phyloP scores from a whole-genome alignment of 164 flowering plant genomes.

The Cinnamomum chago region DNA sequence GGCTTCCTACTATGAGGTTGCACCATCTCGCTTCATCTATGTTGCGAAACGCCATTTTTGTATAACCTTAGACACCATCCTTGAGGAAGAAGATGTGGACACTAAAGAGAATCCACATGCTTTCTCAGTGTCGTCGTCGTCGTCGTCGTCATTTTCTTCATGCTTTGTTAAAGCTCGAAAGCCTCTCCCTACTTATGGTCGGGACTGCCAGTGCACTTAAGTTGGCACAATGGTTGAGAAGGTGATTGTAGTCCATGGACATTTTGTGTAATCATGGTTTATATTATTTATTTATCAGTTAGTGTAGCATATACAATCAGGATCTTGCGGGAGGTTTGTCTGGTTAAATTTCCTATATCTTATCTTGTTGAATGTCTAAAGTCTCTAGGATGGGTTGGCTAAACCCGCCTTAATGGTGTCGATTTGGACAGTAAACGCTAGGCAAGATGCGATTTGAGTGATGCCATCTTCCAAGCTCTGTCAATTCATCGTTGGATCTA shows the following conservation, averaged over 20 bases:
- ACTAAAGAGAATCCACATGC: background rate
- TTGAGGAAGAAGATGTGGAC: background rate
- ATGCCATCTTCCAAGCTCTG: no score
- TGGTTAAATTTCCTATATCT: background rate
- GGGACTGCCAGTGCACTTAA: background rate
- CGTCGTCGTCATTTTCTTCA: background rate
- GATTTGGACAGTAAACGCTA: no score
- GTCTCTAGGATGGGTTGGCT: no score
- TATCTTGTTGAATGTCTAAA: no score
- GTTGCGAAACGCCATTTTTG: background rate
- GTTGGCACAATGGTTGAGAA: background rate
- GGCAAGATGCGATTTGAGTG: no score
- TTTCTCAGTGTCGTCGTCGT: background rate
- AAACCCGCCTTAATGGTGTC: no score
- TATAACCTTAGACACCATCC: background rate
- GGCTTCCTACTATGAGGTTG: slow-evolving; percentile 1
- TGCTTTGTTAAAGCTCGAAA: background rate
- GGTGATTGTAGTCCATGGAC: background rate
- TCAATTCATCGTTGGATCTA: no score
- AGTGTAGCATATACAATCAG: no score
- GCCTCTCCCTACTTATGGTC: background rate
- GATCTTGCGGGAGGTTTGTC: background rate
- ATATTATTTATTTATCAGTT: no score
- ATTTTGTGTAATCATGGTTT: background rate
- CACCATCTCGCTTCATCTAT: background rate